phyloP scores from a whole-genome alignment of 192 early-diverging fungal genomes.

The Phycomyces nitens region DNA sequence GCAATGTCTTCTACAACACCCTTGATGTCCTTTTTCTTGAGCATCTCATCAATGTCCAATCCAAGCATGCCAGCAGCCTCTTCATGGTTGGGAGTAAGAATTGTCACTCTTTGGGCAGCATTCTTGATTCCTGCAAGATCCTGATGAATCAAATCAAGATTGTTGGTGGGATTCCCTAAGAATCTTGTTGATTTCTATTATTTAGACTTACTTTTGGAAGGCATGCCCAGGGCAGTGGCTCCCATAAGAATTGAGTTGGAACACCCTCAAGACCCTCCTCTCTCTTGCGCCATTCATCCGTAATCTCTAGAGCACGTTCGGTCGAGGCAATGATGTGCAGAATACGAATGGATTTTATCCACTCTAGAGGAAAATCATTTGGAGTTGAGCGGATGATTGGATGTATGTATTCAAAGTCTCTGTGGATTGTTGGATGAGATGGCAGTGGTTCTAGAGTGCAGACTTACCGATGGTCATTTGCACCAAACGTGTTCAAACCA shows the following conservation, averaged over 20 bases:
- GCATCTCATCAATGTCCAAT: conserved; percentile 15
- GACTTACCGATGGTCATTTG: conserved; percentile 34
- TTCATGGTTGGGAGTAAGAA: conserved; percentile 46
- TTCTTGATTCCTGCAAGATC: conserved; percentile 6
- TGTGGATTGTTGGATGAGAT: too few relatives aligned
- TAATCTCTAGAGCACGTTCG: conserved; percentile 24
- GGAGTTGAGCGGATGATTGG: conserved; percentile 37
- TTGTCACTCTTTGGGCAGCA: conserved; percentile 24
- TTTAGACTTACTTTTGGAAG: conserved; percentile 18
- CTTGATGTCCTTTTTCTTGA: background rate
- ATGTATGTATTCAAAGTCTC: conserved; percentile 35
- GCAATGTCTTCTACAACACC: conserved; percentile 19
- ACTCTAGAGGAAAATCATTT: conserved; percentile 27
- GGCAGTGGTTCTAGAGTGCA: too few relatives aligned
- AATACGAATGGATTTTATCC: conserved; percentile 26
- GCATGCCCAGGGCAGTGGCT: conserved; percentile 38
- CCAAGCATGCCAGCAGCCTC: conserved; percentile 38
- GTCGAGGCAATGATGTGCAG: conserved; percentile 40
- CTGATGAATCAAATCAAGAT: background rate
- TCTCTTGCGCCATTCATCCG: conserved; percentile 23
- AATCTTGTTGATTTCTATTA: background rate
- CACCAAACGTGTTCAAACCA: conserved; percentile 36
- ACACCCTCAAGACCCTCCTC: conserved; percentile 8
- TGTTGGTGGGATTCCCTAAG: background rate
- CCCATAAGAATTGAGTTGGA: conserved; percentile 39